Percentiles rank a stretch among this genome's conserved stretches.
phyloP scores from a whole-genome alignment of 441 rosid genomes.

The Jatropha podagrica region DNA sequence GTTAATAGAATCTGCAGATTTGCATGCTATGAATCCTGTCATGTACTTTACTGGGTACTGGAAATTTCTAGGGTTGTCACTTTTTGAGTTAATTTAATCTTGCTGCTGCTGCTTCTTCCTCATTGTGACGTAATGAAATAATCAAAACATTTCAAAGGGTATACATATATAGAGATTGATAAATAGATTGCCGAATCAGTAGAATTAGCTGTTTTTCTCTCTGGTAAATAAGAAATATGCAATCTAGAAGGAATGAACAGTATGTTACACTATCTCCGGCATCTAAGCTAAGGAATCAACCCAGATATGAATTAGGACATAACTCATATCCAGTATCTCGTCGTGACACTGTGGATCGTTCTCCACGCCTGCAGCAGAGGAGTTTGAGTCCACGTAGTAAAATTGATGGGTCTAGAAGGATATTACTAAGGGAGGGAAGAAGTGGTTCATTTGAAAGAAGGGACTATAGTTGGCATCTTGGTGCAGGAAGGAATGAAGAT shows the following conservation, averaged over 20 bases:
- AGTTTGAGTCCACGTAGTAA: constrained; percentile 42
- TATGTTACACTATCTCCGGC: constrained; percentile 31
- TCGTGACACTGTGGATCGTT: constrained; percentile 26
- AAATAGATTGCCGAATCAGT: neutral
- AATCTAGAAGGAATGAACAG: constrained; percentile 45
- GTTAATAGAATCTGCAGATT: neutral
- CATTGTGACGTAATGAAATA: neutral
- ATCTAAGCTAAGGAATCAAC: constrained; percentile 32
- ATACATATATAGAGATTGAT: neutral
- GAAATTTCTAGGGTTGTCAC: constrained; percentile 16
- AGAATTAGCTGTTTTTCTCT: constrained; percentile 1
- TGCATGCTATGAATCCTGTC: neutral
- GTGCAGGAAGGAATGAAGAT: constrained; percentile 34
- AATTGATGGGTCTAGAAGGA: constrained; percentile 37
- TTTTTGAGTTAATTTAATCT: neutral
- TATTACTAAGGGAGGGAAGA: constrained; percentile 28
- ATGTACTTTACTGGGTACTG: constrained; percentile 4
- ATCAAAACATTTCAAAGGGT: constrained; percentile 2
- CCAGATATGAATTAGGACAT: constrained; percentile 28
- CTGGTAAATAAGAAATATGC: constrained; percentile 39
- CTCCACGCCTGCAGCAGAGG: constrained; percentile 33
- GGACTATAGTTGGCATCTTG: constrained; percentile 35
- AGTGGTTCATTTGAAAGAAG: constrained; percentile 36
- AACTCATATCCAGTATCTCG: constrained; percentile 28
- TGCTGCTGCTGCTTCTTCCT: neutral